Base-by-base conservation (phyloP, 352 stramenopile genomes). In the Pythium aphanidermatum region DNA sequence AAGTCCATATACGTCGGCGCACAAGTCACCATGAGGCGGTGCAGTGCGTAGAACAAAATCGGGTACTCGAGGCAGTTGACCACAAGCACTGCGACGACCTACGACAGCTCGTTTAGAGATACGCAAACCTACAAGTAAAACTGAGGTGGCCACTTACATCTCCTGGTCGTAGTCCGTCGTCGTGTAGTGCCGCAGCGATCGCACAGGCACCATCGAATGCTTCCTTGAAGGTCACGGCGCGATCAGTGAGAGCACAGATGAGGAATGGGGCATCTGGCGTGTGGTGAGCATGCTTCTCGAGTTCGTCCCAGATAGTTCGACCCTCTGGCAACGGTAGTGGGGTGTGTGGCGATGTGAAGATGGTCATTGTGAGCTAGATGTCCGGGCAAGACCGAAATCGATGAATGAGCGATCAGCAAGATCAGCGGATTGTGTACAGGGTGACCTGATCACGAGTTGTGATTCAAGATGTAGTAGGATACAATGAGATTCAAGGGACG, bases 21-120 rank as follows among this genome's bases (percentile, higher is more conserved):
- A 30, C 62, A 68, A 25, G 74, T 61, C 12, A 58, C 71, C 13
- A 64, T 54, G 12, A 83, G 30, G 3, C 60, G 53, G 21, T 62
- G 68, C 5, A 79, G 41, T 4, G 71, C 71, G 17, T 73, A 36
- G 35, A 74, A 68, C 13, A 76, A 46, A 16, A 78, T 32, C 1
- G 66, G 56, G 20, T 68, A 83, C 38, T 83, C 66, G n/a, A 80
- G 42, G 39, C 63, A 78, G 57, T 83, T 83, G 50, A 72, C 55
- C 46, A 61, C 68, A 14, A 79, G 46, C n/a, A 81, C 26, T 14
- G 80, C 59, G 4, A 70, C 58, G 63, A 25, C 53, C 47, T 29
- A 53, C 8, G 5, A 35, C n/a, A n/a, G n/a, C n/a, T n/a, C n/a
- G n/a, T n/a, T n/a, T n/a, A n/a, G n/a, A n/a, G n/a, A n/a, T n/a